phyloP scores from a whole-genome alignment of 2,329 filamentous ascomycete species.

The Sordariomycetes sp. region DNA sequence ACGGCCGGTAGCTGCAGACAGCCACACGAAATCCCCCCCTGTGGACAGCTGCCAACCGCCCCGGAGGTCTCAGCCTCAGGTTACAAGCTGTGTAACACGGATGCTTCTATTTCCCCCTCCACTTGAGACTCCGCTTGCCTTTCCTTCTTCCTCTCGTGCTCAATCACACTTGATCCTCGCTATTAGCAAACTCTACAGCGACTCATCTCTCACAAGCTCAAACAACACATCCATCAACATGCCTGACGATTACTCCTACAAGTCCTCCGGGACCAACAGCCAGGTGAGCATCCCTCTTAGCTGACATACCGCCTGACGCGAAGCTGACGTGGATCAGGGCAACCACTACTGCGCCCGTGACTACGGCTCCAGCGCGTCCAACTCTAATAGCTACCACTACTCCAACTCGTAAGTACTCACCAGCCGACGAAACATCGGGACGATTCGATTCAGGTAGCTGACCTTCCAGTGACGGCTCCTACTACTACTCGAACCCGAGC shows the following conservation, averaged over 20 bases:
- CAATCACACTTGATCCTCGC: too few relatives aligned
- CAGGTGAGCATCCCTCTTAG: conserved; percentile 31
- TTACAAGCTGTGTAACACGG: too few relatives aligned
- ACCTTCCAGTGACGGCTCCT: conserved; percentile 47
- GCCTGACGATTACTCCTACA: conserved; percentile 27
- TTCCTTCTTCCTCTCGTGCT: too few relatives aligned
- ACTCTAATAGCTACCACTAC: conserved; percentile 57
- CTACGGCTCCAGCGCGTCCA: conserved; percentile 46
- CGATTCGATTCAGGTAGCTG: not conserved
- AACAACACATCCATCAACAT: conserved; percentile 7
- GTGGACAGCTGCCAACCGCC: too few relatives aligned
- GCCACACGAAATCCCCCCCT: too few relatives aligned
- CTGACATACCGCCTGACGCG: not conserved
- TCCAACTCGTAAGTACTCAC: conserved; percentile 44
- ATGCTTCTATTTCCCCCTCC: too few relatives aligned
- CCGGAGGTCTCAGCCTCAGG: too few relatives aligned
- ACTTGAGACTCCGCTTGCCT: too few relatives aligned
- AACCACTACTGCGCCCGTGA: conserved; percentile 60
- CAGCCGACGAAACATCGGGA: not conserved
- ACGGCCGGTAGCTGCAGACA: too few relatives aligned
- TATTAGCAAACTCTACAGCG: too few relatives aligned
- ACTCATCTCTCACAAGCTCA: conserved; percentile 41
- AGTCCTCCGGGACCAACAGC: conserved; percentile 51
- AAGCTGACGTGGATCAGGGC: conserved; percentile 33
- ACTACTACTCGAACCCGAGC: conserved; percentile 65